Base-by-base conservation (phyloP, 495 filamentous ascomycete genomes). In the Penicillium psychrofluorescens region DNA sequence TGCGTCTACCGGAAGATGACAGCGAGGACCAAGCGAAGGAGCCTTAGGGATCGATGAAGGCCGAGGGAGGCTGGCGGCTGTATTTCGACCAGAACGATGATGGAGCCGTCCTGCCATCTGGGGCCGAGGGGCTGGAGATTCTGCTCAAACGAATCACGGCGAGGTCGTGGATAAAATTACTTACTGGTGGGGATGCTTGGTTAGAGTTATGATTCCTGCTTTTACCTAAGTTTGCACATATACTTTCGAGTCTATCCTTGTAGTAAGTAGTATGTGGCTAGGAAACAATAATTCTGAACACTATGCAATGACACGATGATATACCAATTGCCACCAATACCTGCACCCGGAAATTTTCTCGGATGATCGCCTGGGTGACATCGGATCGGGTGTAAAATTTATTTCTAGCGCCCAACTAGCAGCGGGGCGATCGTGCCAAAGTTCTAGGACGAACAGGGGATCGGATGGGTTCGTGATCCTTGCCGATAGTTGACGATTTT, bases 71-170 rank as follows among this genome's bases (percentile, higher is more conserved):
- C 10, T 63, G 56, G 59, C 43, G 59, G 30, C 40, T 63, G 48
- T 56, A 56, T 46, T 60, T 59, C 29, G 56, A 59, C 37, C 45
- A 49, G 30, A 53, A 59, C 34, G 56, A 62, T 16, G 37, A 62
- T 31, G 59, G 59, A 13, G 55, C 53, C 15, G 40, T 51, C 50
- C 48, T 62, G 15, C 53, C 56, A 8, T 45, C 46, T 10, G 54
- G 56, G 1, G 36, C 56, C 12, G 40, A 55, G 40, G 50, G 48
- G 8, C 28, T 62, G 35, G 50, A 57, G 30, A 55, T 62, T 34
- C 50, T 38, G 16, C 51, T 58, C 3, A 62, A 51, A 41, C 49
- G 59, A 51, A 40, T 44, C 12, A 47, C 44, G 35, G 51, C 53
- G 9, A 44, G 54, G 35, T 56, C 53, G 13, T 53, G 38, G 38